Base-by-base conservation (phyloP, 1,139 yeast species). In the Kluyveromyces sp. region DNA sequence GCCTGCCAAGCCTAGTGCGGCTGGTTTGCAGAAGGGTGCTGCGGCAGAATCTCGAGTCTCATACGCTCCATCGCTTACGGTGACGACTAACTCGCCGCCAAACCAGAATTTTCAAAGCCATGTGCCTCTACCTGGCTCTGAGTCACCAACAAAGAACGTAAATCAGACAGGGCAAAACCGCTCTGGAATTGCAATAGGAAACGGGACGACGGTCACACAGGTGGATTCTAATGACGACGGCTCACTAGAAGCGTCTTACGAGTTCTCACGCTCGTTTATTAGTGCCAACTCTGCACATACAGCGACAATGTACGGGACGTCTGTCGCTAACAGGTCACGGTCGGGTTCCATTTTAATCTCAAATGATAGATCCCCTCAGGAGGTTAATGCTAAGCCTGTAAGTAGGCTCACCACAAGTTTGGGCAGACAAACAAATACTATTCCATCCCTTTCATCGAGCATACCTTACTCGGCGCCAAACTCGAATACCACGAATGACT, bases 381-480 rank as follows among this genome's bases (percentile, higher is more conserved):
- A 42, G 29, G 28, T 12, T 25, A 39, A 31, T 20, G 31, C 19
- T n/a, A 25, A 18, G 9, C 18, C 17, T 7, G 25, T 26, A 6
- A 22, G 42, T 3, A 39, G 25, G 18, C 26, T 28, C 16, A 37
- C 37, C 7, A 17, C 38, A 11, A 39, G 32, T 12, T 13, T 17
- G n/a, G 37, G 42, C 25, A 34, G 25, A 33, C 42, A 32, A 19
- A 46, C 11, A 46, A 33, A 33, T 12, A 33, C 17, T 6, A 11
- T 57, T 15, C 60, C 63, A 28, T 57, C 81, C 43, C 67, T 80
- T 50, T 76, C 85, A 11, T 68, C 78, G 17, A 73, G 78, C 40
- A 82, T 83, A 42, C 92, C 92, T 0, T 83, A 80, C 60, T 71
- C 82, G 6, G 88, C 81, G 2, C 92, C 92, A 1, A 66, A 66